Conservation (phyloP, 768 basidiomycete species). For the Tricholoma sp. region DNA sequence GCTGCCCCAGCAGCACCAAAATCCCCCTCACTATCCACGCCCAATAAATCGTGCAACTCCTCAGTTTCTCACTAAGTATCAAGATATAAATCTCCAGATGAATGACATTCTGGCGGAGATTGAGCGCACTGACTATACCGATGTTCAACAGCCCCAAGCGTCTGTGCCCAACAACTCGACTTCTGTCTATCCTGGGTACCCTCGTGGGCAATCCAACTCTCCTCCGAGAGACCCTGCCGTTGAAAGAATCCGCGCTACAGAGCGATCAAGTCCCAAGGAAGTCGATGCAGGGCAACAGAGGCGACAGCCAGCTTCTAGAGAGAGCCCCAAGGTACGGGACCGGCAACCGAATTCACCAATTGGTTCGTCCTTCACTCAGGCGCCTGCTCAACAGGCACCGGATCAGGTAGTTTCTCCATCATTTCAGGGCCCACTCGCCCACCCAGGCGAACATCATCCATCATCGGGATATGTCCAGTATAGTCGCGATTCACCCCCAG, state of each 20-base stretch:
- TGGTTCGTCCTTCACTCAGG: conserved; percentile 28
- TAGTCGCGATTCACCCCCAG: conserved; percentile 40
- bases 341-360: conserved; percentile 40
- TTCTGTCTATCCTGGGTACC: conserved; percentile 25
- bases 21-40: conserved; percentile 52
- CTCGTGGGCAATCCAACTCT: conserved; percentile 33
- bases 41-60: conserved; percentile 55
- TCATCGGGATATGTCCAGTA: conserved; percentile 43
- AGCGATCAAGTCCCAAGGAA: conserved; percentile 54
- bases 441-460: conserved; percentile 38
- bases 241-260: conserved; percentile 49
- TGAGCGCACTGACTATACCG: conserved; percentile 67
- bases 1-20: conserved; percentile 27
- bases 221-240: conserved; percentile 48
- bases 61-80: conserved; percentile 53
- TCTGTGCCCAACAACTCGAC: conserved; percentile 36
- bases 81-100: conserved; percentile 49
- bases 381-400: conserved; percentile 42
- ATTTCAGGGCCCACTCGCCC: conserved; percentile 43
- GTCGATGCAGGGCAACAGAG: conserved; percentile 34
- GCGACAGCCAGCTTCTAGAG: conserved; percentile 38
- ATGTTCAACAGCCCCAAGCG: conserved; percentile 52
- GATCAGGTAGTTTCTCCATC: conserved; percentile 47
- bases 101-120: conserved; percentile 67
- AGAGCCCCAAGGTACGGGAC: conserved; percentile 40